Base-by-base conservation (phyloP, 2,329 filamentous ascomycete genomes). In the Arthrinium puccinioides region DNA sequence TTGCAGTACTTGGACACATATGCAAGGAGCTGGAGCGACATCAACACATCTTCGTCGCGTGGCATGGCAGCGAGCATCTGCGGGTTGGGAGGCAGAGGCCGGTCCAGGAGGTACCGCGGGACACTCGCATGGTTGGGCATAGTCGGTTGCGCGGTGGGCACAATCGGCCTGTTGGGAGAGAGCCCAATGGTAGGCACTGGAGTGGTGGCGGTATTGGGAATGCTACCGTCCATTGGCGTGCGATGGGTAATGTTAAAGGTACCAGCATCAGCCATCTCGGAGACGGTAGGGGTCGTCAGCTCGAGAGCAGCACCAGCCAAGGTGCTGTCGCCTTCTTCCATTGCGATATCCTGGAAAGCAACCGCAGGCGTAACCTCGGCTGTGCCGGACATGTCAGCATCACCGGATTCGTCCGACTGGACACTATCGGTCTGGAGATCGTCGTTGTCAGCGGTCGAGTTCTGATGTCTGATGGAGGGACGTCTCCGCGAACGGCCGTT, bases 1-100 rank as follows among this genome's bases (percentile, higher is more conserved):
- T 94, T 94, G 70, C 92, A 97, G 64, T 98, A 98, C 62, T 98
- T 98, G 18, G 89, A 96, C 39, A 98, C 90, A 58, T 98, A 98
- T 13, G 92, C 92, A 31, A 98, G 75, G 15, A 98, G 76, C 62
- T 98, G 92, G 25, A 98, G 73, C 6, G 92, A 96, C 90, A 98
- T 96, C 45, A 98, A 71, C 3, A 98, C 92, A 53, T 98, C 92
- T 60, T 98, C 92, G 52, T 98, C 92, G 35, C 92, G 80, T 9
- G 92, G 92, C 84, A 97, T 94, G 9, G 88, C 84, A 20, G 89
- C 86, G 21, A 95, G 68, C 50, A 94, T 82, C 48, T 83, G 81
- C 13, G 83, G 76, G 52, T 79, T 76, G 19, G 84, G 78, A 25
- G 79, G 73, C 36, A 82, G 62, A 32, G 79, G 79, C 25, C 84